Percentiles rank a stretch among this genome's conserved stretches.
Evolutionary conservation across 228 moss, liverwort and hornwort species (phyloP).

Genomic region (Sphagnum magellanicum): DNA sequence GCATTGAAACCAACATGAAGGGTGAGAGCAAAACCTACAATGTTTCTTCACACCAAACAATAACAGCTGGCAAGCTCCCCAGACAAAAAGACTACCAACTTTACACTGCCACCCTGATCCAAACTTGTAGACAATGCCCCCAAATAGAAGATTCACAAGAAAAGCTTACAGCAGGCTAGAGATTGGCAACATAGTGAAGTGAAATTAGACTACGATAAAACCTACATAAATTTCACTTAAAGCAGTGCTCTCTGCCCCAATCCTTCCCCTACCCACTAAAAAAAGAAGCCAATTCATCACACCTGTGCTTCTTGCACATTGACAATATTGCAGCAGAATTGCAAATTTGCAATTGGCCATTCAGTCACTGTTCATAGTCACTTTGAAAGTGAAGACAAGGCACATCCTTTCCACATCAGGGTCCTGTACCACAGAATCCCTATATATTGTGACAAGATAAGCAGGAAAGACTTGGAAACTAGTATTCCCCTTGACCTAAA

Average conservation of each 20-base stretch:
- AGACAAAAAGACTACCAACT: constrained; percentile 82
- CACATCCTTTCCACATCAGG: constrained; percentile 46
- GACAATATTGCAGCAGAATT: constrained; percentile 44
- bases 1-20: constrained; percentile 36
- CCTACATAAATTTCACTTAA: constrained; percentile 26
- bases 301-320: not conserved
- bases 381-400: constrained; percentile 50
- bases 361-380: constrained; percentile 42
- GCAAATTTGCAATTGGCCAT: constrained; percentile 46
- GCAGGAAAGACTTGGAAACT: constrained; percentile 16
- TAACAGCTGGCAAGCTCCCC: constrained; percentile 79
- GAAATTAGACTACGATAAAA: constrained; percentile 51
- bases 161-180: constrained; percentile 6
- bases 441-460: constrained; percentile 49
- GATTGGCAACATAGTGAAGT: constrained; percentile 13
- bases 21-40: constrained; percentile 19
- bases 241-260: constrained; percentile 39
- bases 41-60: constrained; percentile 93
- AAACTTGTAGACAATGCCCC: constrained; percentile 20
- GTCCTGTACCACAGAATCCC: constrained; percentile 53
- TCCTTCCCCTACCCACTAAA: constrained; percentile 46
- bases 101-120: constrained; percentile 47
- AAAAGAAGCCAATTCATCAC: constrained; percentile 14
- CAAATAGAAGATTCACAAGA: constrained; percentile 23
- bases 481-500: constrained; percentile 19